Base-by-base conservation (phyloP, 129 eudicot species). In the Centrapalus pauciflorus region DNA sequence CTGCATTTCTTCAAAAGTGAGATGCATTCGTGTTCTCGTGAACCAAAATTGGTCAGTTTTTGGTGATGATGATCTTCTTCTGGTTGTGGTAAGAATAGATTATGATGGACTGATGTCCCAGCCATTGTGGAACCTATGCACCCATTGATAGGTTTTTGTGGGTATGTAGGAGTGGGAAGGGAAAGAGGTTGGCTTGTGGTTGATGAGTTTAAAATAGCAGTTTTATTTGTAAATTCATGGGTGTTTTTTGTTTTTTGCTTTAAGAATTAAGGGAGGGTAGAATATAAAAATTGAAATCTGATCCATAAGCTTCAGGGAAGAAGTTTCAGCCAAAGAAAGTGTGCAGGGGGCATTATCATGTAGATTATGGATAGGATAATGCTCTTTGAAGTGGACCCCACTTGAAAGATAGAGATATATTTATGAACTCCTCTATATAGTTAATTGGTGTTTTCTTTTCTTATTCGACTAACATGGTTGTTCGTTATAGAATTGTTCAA, bases 31-130 rank as follows among this genome's bases (percentile, higher is more conserved):
- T 85, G 86, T 49, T 88, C 98, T 69, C 61, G 75, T 21, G 65
- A 74, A 61, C 71, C 70, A 66, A 80, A 68, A 66, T 74, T 80
- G 16, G 2, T 16, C 14, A 43, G 2, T 55, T 77, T 85, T 83
- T 24, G 83, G 76, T n/a, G 50, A 41, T 61, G 55, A 73, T 71
- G 85, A 64, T 84, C 67, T 41, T 80, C 75, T 48, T 66, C 81
- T 14, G 87, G 78, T 48, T 57, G 74, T 66, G 79, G 74, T 46
- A 75, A 66, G 74, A 55, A 65, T 61, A 73, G 61, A 64, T 79
- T 87, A 65, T 90, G 81, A 73, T 76, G 93, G 77, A 86, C 84
- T 69, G 91, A 79, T 63, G 86, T 65, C 89, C 79, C 78, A 58
- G 71, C 82, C 90, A 88, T 88, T 51, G 1, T 67, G 20, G 72